These are phyloP conservation scores for Pseudozyma thailandica DNA, from an alignment of 1,284 basidiomycete species.

Conservation along the genomic window DNA sequence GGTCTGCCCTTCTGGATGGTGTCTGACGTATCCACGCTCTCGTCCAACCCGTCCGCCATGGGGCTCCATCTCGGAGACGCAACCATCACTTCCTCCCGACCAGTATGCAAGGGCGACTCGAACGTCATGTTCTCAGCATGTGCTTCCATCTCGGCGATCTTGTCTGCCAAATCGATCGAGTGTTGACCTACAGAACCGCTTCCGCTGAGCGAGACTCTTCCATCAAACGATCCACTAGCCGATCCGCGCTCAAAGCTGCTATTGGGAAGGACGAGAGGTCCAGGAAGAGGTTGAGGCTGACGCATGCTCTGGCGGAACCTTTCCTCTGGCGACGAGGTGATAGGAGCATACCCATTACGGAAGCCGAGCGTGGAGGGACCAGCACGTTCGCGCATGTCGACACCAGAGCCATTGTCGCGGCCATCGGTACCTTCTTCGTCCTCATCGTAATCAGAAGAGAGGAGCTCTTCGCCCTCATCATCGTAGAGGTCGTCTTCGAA, in stretches of 20 bases:
- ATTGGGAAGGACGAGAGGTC: slow-evolving; percentile 19
- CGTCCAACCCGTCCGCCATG: slow-evolving; percentile 18
- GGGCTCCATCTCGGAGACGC: slow-evolving; percentile 26
- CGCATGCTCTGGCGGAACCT: slow-evolving; percentile 47
- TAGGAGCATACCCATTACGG: slow-evolving; percentile 47
- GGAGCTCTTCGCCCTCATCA: slow-evolving; percentile 29
- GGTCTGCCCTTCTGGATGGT: slow-evolving; percentile 11
- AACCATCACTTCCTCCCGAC: slow-evolving; percentile 2
- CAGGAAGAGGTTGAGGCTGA: slow-evolving; percentile 25
- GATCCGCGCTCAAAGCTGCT: slow-evolving; percentile 19
- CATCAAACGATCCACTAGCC: slow-evolving; percentile 35
- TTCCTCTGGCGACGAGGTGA: slow-evolving; percentile 41
- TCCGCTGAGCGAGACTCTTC: slow-evolving; percentile 23
- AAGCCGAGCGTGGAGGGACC: slow-evolving; percentile 47
- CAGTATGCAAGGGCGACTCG: slow-evolving; percentile 27
- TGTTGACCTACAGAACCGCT: slow-evolving; percentile 33
- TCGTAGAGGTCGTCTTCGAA: slow-evolving; percentile 38
- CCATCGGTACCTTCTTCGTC: slow-evolving; percentile 18
- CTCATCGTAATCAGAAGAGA: slow-evolving; percentile 28
- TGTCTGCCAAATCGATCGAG: slow-evolving; percentile 47
- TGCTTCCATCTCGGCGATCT: slow-evolving; percentile 56
- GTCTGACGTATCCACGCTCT: slow-evolving; percentile 24
- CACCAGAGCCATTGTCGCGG: slow-evolving; percentile 19
- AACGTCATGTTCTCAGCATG: slow-evolving; percentile 50
- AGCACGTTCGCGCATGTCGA: slow-evolving; percentile 49